phyloP scores from a whole-genome alignment of 108 stramenopile genomes.

The Cyclotella atomus region DNA sequence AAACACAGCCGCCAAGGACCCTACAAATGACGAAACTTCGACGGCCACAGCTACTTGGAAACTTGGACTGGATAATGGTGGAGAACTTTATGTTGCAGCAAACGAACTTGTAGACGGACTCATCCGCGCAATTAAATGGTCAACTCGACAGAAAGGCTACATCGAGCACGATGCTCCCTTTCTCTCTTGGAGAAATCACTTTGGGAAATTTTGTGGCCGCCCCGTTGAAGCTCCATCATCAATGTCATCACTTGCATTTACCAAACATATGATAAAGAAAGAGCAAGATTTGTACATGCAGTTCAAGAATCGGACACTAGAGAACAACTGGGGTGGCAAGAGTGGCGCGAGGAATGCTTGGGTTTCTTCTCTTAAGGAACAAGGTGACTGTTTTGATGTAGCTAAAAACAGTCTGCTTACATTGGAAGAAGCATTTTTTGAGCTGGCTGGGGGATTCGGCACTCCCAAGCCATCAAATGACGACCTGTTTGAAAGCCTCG shows the following conservation, averaged over 20 bases:
- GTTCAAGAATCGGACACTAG: constrained; percentile 68
- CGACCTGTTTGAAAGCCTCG: not conserved
- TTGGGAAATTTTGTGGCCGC: constrained; percentile 78
- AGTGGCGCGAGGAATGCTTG: constrained; percentile 76
- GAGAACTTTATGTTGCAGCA: constrained; percentile 55
- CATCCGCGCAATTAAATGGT: constrained; percentile 63
- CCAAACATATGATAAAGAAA: constrained; percentile 75
- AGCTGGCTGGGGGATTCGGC: constrained; percentile 66
- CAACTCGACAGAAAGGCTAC: constrained; percentile 58
- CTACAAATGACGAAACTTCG: constrained; percentile 39
- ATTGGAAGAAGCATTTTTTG: constrained; percentile 78
- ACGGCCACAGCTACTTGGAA: constrained; percentile 57
- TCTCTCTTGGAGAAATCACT: constrained; percentile 69
- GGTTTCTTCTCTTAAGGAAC: constrained; percentile 83
- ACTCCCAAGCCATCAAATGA: not conserved
- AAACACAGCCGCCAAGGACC: not conserved
- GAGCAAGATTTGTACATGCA: constrained; percentile 82
- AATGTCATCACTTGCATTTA: constrained; percentile 66
- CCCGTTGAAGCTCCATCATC: constrained; percentile 80
- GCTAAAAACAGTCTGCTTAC: constrained; percentile 76
- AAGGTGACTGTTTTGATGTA: constrained; percentile 69
- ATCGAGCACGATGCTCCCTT: constrained; percentile 79
- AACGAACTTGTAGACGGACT: constrained; percentile 65
- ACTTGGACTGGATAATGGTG: constrained; percentile 55
- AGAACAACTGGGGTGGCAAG: constrained; percentile 89